Evolutionary conservation across 148 eudicot genomes (phyloP), one percentile per base, ranked within the genome.

Genomic region (Nyssa sinensis): DNA sequence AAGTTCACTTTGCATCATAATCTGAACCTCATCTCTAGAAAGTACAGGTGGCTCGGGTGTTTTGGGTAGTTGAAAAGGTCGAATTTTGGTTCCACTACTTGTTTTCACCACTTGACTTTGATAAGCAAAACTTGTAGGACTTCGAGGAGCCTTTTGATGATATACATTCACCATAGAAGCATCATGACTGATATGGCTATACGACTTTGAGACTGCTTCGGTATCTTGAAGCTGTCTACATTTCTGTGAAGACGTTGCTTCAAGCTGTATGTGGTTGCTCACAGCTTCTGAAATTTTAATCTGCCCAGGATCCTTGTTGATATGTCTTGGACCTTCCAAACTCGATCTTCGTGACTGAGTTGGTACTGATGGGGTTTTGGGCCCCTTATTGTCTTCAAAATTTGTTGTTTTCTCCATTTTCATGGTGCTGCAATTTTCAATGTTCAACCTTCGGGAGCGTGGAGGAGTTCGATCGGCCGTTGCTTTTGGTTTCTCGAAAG

Each of bases 321-420:
- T 44, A 31, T 39, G 33, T 75, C 73, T 80, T 60, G 86, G 84
- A 55, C 89, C 87, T 82, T 89, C 97, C 67, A 92, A 74, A 83
- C 97, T 92, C 71, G 87, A 76, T 83, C 93, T 88, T 71, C 90
- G 80, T 32, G 86, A 77, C 24, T 83, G 85, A 74, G 81, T 28
- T 72, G 61, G 77, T 21, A 66, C 25, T 47, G 79, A 19, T 28
- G 89, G 90, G 30, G 86, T 82, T 69, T 77, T 87, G 21, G 74
- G 57, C n/a, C 67, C 83, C 75, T 30, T 81, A 44, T 62, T 78
- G 33, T 49, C 69, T 9, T 79, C 84, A 10, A 69, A 28, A 39
- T 68, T 73, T 55, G 29, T 57, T n/a, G 69, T 13, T 69, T 73
- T 82, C n/a, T 60, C 74, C 71, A 71, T 60, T 71, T 77, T 81